These are phyloP conservation scores for Fusarium newnesense DNA, from an alignment of 2,329 filamentous ascomycete genomes.

Conservation along the genomic window DNA sequence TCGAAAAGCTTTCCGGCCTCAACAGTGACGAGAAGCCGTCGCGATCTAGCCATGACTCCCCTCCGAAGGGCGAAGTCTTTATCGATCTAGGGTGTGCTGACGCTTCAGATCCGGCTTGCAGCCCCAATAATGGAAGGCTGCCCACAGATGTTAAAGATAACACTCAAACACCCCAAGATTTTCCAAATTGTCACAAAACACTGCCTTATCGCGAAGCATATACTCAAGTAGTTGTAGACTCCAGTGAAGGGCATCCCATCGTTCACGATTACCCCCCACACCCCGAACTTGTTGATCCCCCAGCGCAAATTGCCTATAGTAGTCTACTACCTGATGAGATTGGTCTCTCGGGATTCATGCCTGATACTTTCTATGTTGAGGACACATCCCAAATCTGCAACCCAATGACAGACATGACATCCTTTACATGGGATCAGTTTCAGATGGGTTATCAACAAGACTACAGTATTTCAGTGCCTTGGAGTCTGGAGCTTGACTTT, in stretches of 20 bases:
- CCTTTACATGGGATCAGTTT: background rate
- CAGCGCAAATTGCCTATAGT: accelerated
- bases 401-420: background rate
- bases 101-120: background rate
- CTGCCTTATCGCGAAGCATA: background rate
- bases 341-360: accelerated
- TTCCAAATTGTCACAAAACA: accelerated
- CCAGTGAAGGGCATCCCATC: accelerated
- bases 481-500: background rate
- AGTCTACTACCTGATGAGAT: no score
- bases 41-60: no score
- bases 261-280: background rate
- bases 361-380: background rate
- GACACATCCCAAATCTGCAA: background rate
- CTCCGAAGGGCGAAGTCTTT: background rate
- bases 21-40: background rate
- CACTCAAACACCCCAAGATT: accelerated
- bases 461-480: background rate
- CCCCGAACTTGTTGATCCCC: background rate
- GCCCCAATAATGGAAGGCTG: accelerated
- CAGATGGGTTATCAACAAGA: background rate
- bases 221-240: background rate
- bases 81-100: background rate
- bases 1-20: background rate
- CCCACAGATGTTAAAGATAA: background rate